A percentile compares a stretch with the other conserved stretches of the same genome.
phyloP scores from a whole-genome alignment of 805 yeast species.

The Kuraishia capsulata region DNA sequence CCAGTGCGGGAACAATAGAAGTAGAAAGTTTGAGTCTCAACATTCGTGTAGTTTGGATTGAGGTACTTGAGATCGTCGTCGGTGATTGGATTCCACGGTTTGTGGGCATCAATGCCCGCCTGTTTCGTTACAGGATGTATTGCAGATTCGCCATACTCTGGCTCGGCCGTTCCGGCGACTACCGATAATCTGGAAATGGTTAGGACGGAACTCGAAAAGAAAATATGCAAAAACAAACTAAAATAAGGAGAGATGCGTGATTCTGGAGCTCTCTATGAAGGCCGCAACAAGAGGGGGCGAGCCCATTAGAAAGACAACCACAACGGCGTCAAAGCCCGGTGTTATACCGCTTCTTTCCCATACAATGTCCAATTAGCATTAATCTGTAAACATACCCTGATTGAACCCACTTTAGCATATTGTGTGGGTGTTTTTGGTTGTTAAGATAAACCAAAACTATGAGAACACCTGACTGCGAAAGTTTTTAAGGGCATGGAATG shows the following conservation, averaged over 20 bases:
- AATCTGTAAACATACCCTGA: constrained; percentile 36
- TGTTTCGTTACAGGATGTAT: constrained; percentile 76
- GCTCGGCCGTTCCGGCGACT: constrained; percentile 95
- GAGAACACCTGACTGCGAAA: too few relatives aligned
- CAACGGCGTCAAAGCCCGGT: too few relatives aligned
- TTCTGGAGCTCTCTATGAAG: too few relatives aligned
- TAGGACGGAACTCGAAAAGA: constrained; percentile 1
- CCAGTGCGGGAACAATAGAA: constrained; percentile 57
- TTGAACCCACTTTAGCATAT: constrained; percentile 54
- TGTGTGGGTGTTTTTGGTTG: not conserved
- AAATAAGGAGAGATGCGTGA: too few relatives aligned
- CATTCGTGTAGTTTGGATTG: constrained; percentile 74
- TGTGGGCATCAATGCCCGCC: constrained; percentile 27
- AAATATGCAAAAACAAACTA: not conserved
- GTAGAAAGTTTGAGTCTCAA: constrained; percentile 92
- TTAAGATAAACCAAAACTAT: not conserved
- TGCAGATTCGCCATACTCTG: constrained; percentile 90
- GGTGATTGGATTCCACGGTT: constrained; percentile 51
- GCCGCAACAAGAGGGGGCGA: too few relatives aligned
- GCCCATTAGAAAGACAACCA: too few relatives aligned
- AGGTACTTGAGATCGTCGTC: constrained; percentile 70
- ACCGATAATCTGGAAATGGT: constrained; percentile 62
- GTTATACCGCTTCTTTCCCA: too few relatives aligned
- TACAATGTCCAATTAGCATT: too few relatives aligned
- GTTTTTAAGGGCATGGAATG: too few relatives aligned